These are phyloP conservation scores for Pythium utonaiense DNA, from an alignment of 352 stramenopile species.

Conservation along the genomic window DNA sequence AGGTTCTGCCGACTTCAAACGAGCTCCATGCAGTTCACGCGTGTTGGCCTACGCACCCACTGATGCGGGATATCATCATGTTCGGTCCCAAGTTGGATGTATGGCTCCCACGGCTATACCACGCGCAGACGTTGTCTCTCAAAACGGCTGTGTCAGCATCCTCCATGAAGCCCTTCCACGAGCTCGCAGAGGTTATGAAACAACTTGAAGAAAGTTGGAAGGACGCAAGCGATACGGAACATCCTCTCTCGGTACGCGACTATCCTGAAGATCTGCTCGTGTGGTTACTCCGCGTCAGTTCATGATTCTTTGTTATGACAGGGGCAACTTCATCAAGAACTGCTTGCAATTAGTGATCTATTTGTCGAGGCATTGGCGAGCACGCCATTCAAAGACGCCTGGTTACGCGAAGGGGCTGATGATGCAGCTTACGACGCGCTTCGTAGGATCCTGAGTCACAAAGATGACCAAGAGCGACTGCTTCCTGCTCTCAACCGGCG, in stretches of 20 bases:
- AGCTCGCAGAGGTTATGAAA: neutral
- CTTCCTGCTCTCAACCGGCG: constrained; percentile 29
- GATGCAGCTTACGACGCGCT: constrained; percentile 25
- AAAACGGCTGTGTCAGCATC: neutral
- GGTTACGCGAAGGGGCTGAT: constrained; percentile 12
- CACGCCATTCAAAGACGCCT: constrained; percentile 33
- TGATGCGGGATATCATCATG: constrained; percentile 12
- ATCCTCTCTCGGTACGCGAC: constrained; percentile 9
- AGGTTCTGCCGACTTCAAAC: neutral
- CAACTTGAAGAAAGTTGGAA: constrained; percentile 3
- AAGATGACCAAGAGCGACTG: constrained; percentile 35
- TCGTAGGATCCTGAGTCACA: constrained; percentile 24
- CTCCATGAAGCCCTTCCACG: constrained; percentile 11
- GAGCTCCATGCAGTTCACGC: neutral
- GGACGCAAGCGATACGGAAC: neutral
- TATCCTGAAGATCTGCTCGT: neutral
- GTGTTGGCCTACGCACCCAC: constrained; percentile 13
- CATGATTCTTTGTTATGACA: neutral
- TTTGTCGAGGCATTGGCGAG: constrained; percentile 46
- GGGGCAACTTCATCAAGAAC: constrained; percentile 7
- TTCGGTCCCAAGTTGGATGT: neutral
- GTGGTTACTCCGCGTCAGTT: too few species aligned
- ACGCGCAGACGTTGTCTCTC: neutral
- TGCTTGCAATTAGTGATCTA: constrained; percentile 31
- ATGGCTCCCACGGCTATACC: neutral